Percentiles rank a stretch among this genome's conserved stretches.
phyloP scores from a whole-genome alignment of 805 yeast species.

The Yamadazyma phyllophila region DNA sequence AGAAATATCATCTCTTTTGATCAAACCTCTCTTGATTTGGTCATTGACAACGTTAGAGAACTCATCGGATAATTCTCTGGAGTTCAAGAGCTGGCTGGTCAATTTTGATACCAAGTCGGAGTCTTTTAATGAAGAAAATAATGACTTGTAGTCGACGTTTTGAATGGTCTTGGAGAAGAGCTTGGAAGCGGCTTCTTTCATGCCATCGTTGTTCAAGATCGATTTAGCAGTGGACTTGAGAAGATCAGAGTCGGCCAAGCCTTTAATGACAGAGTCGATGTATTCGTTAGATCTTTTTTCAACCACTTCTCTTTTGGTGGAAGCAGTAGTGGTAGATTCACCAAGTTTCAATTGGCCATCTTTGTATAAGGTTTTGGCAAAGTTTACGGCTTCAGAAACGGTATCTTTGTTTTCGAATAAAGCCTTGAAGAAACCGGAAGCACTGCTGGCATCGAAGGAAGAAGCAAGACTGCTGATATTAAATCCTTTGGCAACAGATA shows the following conservation, averaged over 20 bases:
- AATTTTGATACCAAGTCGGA: constrained; percentile 21
- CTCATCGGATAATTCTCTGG: constrained; percentile 15
- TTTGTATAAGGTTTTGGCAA: constrained; percentile 18
- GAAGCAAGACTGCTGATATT: constrained; percentile 9
- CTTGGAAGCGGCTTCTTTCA: constrained; percentile 18
- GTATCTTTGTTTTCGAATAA: constrained; percentile 18
- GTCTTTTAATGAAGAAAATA: constrained; percentile 24
- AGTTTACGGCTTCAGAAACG: constrained; percentile 12
- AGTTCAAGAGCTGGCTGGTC: constrained; percentile 9
- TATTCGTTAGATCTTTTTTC: constrained; percentile 17
- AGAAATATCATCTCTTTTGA: constrained; percentile 9
- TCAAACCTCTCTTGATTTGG: constrained; percentile 14
- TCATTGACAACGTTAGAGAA: constrained; percentile 15
- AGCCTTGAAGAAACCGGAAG: constrained; percentile 16
- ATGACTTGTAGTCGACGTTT: constrained; percentile 19
- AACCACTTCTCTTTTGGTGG: constrained; percentile 11
- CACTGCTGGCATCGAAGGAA: constrained; percentile 7
- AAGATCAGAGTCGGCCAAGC: constrained; percentile 23
- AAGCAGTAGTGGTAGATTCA: constrained; percentile 3
- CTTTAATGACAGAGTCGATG: constrained; percentile 18
- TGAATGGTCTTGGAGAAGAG: constrained; percentile 21
- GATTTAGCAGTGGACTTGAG: constrained; percentile 21
- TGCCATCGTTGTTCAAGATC: constrained; percentile 21
- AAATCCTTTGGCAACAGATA: constrained; percentile 3
- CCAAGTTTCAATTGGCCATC: constrained; percentile 12